Base-by-base conservation (phyloP, 331 rosid species). In the Phaseolus coccineus region DNA sequence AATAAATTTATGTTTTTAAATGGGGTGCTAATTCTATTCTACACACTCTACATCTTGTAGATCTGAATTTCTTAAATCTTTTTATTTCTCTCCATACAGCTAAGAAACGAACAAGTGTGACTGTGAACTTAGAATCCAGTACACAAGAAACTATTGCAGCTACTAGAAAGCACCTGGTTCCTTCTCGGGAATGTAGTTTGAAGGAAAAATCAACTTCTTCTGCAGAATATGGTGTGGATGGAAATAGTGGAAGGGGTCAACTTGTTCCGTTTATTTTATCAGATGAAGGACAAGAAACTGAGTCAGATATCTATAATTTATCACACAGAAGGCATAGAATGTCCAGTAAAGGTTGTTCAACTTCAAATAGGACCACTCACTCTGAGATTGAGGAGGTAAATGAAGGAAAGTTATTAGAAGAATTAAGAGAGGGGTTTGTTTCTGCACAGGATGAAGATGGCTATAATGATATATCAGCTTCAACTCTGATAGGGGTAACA, bases 51-150 rank as follows among this genome's bases (percentile, higher is more conserved):
- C 16, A 55, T 76, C 46, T 70, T 61, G 1, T 28, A 15, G 61
- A 63, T 75, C 24, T 71, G 19, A 71, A 61, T 61, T 72, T 44
- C 37, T 71, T 48, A 80, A 70, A 53, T 77, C 40, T 27, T 78
- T 67, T 71, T 57, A 27, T 42, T 72, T 71, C 59, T 82, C 70
- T 76, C 76, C 16, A 19, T 83, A 55, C 93, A 96, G 99, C 97
- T 31, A 91, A 93, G 78, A 84, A 58, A 59, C 87, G 61, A 48
- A 69, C 28, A 71, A 73, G 79, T 58, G 84, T 40, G 75, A 33
- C 50, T 56, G 78, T 40, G 73, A 85, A 78, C 71, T 37, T 58
- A 19, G 83, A 63, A 39, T 55, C 91, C 30, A 50, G 86, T 48
- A 9, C 37, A 79, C 85, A 70, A 80, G 85, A 81, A 79, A 76